Base-by-base conservation (phyloP, 1,284 basidiomycete genomes). In the Ustilago xerochloae region DNA sequence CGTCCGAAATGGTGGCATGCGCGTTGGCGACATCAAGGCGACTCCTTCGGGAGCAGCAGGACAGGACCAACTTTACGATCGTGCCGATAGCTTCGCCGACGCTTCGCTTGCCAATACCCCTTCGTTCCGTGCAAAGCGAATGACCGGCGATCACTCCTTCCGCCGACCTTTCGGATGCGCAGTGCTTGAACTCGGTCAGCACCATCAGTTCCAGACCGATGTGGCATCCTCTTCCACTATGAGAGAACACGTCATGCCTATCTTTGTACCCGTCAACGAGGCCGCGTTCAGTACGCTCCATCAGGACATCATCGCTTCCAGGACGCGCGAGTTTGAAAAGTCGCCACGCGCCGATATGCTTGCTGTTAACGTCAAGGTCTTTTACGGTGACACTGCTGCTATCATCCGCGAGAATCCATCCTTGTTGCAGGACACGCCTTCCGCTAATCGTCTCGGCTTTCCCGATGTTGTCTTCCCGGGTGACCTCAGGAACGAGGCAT, bases 381-480 rank as follows among this genome's bases (percentile, higher is more conserved):
- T 97, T 85, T 90, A 92, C 51, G 96, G 95, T 30, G 90, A 93
- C 63, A 88, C 90, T 1, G 85, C 88, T 28, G 90, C 89, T 0
- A 89, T 97, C 68, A 87, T 93, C 15, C 89, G 89, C 52, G 93
- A 96, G 84, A 93, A 97, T 84, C 91, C 92, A 6, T 92, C 92
- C 1, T 86, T 96, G n/a, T 87, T 98, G 20, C 90, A 91, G 62
- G 92, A 92, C 72, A 89, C 90, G 6, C 91, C 94, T 0, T 88
- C 91, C 36, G 94, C 94, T 1, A 87, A 92, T 18, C 91, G 94
- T 6, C 90, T 99, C n/a, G 94, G 94, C 28, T 99, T 99, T 82
- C 93, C 95, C 0, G 96, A 98, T 78, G 94, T 97, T 2, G 94
- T 97, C 9, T 94, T 95, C 81, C 95, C 95, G 1, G 93, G 92